These are phyloP conservation scores for Phytophthora hibernalis DNA, from an alignment of 352 stramenopile species.

Conservation along the genomic window DNA sequence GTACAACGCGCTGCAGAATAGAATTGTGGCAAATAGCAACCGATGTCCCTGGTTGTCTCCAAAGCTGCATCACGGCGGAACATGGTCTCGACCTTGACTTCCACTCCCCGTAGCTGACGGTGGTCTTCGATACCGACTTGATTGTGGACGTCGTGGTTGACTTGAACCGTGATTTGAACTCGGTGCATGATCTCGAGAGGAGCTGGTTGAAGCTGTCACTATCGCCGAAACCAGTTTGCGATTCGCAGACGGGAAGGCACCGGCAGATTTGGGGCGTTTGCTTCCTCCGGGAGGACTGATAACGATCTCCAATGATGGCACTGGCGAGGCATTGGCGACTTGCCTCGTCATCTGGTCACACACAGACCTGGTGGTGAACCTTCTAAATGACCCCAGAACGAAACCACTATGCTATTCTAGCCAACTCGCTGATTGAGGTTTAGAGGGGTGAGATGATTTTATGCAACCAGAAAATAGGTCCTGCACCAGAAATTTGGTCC, in stretches of 20 bases:
- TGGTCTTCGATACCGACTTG: conserved; percentile 21
- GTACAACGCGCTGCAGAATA: conserved; percentile 52
- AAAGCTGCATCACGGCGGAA: conserved; percentile 20
- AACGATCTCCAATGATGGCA: conserved; percentile 12
- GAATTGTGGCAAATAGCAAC: conserved; percentile 16
- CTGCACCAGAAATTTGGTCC: too few species aligned
- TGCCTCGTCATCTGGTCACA: conserved; percentile 20
- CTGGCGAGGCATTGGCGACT: conserved; percentile 20
- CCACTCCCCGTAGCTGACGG: conserved; percentile 1
- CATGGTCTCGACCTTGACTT: conserved; percentile 29
- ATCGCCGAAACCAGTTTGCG: conserved; percentile 34
- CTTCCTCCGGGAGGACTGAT: conserved; percentile 10
- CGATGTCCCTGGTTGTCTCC: conserved; percentile 25
- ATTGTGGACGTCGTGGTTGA: conserved; percentile 18
- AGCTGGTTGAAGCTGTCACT: conserved; percentile 1
- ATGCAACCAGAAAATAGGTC: too few species aligned
- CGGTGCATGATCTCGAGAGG: background rate
- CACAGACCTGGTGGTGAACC: too few species aligned
- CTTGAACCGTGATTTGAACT: conserved; percentile 6
- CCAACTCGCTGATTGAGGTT: background rate
- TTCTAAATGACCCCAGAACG: too few species aligned
- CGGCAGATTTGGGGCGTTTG: conserved; percentile 36
- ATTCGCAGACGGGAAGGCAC: conserved; percentile 29
- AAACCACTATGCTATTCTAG: conserved; percentile 21
- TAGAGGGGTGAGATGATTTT: too few species aligned